Base-by-base conservation (phyloP, 2,329 filamentous ascomycete genomes). In the Claviceps africana region DNA sequence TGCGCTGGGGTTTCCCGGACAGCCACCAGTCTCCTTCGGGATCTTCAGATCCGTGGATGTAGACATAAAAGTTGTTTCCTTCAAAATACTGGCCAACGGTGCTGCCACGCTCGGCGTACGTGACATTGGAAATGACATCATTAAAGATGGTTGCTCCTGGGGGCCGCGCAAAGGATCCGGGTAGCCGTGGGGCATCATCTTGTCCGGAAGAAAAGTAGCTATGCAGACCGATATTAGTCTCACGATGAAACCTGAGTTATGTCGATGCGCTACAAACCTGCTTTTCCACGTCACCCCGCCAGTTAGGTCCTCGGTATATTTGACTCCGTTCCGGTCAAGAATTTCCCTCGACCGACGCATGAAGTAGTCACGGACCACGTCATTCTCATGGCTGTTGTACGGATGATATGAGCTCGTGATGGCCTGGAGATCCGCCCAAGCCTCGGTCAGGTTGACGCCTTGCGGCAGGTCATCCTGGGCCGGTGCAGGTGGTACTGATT, bases 41-140 rank as follows among this genome's bases (percentile, higher is more conserved):
- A 58, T 91, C 88, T 50, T 89, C 79, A 39, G 76, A 80, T 33
- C 93, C 93, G 46, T 87, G 83, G 54, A 98, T 86, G 62, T 96
- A 95, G 39, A 95, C 83, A 56, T 96, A 83, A 58, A 96, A 82
- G 61, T 97, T 98, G 56, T 81, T 91, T 33, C 88, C 87, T 68
- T 97, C 90, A 60, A 95, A 96, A 64, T 97, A 96, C 30, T 88
- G 79, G 28, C 70, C 79, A 33, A 54, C 35, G n/a, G 33, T 37
- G 31, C 42, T 50, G 43, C 30, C 40, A 9, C 44, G 45, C 40
- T 47, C 17, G 54, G 64, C 64, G 44, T 81, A 81, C 39, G 89
- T 93, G 51, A 87, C 78, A 62, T 96, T 97, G 33, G 88, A 86
- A 42, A 74, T 70, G 47, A 81, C 71, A 64, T 96, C 90, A 61